phyloP scores from a whole-genome alignment of 768 basidiomycete genomes.

The Ephemerocybe angulata region DNA sequence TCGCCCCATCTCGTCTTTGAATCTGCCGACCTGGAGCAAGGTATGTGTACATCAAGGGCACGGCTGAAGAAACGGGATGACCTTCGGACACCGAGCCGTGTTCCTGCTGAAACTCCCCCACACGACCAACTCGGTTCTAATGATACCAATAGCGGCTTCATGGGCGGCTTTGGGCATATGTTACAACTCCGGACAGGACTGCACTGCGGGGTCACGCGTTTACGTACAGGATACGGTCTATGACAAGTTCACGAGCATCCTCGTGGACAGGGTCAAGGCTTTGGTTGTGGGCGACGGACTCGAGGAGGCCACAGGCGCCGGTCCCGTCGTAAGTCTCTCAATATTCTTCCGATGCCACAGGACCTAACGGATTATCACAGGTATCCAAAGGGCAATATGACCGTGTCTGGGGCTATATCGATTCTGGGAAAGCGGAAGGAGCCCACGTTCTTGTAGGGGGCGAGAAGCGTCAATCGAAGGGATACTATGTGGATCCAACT shows the following conservation, averaged over 20 bases:
- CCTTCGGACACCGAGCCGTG: too few relatives aligned
- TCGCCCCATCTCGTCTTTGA: constrained; percentile 87
- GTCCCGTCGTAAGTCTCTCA: constrained; percentile 73
- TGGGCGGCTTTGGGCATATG: constrained; percentile 87
- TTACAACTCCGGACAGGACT: constrained; percentile 91
- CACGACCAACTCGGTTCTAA: not conserved
- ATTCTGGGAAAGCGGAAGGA: constrained; percentile 78
- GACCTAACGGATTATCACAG: constrained; percentile 30
- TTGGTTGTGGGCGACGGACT: constrained; percentile 80
- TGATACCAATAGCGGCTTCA: constrained; percentile 53
- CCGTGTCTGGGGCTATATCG: constrained; percentile 84
- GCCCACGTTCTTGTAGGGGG: constrained; percentile 82
- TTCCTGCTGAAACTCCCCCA: too few relatives aligned
- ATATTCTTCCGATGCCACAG: not conserved
- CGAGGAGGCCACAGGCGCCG: constrained; percentile 68
- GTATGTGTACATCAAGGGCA: constrained; percentile 28
- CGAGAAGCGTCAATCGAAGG: constrained; percentile 66
- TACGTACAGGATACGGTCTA: constrained; percentile 87
- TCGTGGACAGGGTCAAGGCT: constrained; percentile 64
- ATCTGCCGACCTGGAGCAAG: constrained; percentile 87
- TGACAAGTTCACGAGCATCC: constrained; percentile 71
- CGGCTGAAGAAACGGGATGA: too few relatives aligned
- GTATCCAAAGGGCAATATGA: constrained; percentile 84
- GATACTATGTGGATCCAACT: constrained; percentile 89
- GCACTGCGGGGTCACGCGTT: constrained; percentile 86